Percentiles rank a stretch among this genome's conserved stretches.
Conservation (phyloP, 2,329 filamentous ascomycete genomes). For the Pyricularia sp. region DNA sequence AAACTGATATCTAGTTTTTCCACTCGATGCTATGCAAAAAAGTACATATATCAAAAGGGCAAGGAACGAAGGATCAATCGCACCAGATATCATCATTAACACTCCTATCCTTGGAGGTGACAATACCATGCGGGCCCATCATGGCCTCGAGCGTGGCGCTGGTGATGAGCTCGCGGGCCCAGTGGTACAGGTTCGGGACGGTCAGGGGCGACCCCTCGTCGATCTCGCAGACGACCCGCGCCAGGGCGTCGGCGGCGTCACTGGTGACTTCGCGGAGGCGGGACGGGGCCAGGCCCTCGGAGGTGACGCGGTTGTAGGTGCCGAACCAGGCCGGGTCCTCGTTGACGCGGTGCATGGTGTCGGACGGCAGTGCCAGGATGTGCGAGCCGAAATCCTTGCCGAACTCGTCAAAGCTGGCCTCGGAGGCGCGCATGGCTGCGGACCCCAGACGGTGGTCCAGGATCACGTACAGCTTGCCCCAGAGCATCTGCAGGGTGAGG, state of each 20-base stretch:
- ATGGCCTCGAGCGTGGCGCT: neutral
- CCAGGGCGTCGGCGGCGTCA: neutral
- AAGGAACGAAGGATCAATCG: no score
- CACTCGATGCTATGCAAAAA: no score
- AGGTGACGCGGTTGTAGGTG: constrained; percentile 13
- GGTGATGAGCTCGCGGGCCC: constrained; percentile 9
- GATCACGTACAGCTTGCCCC: constrained; percentile 32
- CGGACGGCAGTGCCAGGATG: constrained; percentile 26
- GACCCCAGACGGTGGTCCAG: constrained; percentile 27
- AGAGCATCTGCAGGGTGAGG: constrained; percentile 34
- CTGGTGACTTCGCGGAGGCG: neutral
- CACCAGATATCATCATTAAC: neutral
- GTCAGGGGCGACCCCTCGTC: constrained; percentile 25
- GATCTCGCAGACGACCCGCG: constrained; percentile 21
- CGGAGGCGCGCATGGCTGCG: constrained; percentile 27
- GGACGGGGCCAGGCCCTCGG: constrained; percentile 22
- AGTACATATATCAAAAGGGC: no score
- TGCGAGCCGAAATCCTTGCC: constrained; percentile 25
- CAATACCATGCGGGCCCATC: neutral
- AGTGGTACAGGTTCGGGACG: constrained; percentile 18
- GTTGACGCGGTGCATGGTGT: constrained; percentile 24
- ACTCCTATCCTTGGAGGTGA: neutral
- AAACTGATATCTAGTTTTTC: no score
- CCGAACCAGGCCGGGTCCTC: neutral
- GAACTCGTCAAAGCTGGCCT: constrained; percentile 32